Percentiles rank a stretch among this genome's conserved stretches.
These are phyloP conservation scores for Bjerkandera adusta DNA, from an alignment of 1,284 basidiomycete genomes.

Conservation along the genomic window DNA sequence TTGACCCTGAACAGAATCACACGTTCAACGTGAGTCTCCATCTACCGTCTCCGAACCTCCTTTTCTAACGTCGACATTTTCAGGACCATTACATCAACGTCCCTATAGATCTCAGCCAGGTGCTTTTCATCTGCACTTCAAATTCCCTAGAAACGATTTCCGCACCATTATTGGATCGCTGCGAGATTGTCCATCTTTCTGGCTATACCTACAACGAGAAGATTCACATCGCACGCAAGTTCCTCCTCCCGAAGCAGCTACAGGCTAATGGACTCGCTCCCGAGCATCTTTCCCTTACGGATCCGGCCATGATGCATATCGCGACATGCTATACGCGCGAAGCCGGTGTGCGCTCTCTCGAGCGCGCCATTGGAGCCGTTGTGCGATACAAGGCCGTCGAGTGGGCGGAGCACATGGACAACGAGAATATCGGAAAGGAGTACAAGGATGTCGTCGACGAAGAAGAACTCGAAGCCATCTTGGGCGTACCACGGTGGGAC, in stretches of 20 bases:
- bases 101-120: slow-evolving; percentile 83
- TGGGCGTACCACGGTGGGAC: slow-evolving; percentile 83
- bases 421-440: slow-evolving; percentile 28
- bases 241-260: slow-evolving; percentile 85
- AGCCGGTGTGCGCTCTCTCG: slow-evolving; percentile 90
- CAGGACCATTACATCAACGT: slow-evolving; percentile 92
- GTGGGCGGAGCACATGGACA: slow-evolving; percentile 74
- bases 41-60: background rate
- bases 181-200: slow-evolving; percentile 70
- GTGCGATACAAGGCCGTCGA: slow-evolving; percentile 88
- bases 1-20: slow-evolving; percentile 92
- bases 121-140: slow-evolving; percentile 89
- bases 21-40: slow-evolving; percentile 65
- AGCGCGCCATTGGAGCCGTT: slow-evolving; percentile 84
- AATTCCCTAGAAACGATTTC: slow-evolving; percentile 88
- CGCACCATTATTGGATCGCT: slow-evolving; percentile 75
- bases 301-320: slow-evolving; percentile 69
- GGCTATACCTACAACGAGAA: slow-evolving; percentile 92
- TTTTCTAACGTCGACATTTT: background rate
- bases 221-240: slow-evolving; percentile 81
- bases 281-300: slow-evolving; percentile 39
- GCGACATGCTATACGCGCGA: slow-evolving; percentile 83
- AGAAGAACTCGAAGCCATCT: slow-evolving; percentile 79
- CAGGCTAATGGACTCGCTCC: slow-evolving; percentile 63
- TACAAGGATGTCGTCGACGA: slow-evolving; percentile 69